Conservation (phyloP, 2,329 filamentous ascomycete genomes). For the Ceratocystiopsis brevicomis region DNA sequence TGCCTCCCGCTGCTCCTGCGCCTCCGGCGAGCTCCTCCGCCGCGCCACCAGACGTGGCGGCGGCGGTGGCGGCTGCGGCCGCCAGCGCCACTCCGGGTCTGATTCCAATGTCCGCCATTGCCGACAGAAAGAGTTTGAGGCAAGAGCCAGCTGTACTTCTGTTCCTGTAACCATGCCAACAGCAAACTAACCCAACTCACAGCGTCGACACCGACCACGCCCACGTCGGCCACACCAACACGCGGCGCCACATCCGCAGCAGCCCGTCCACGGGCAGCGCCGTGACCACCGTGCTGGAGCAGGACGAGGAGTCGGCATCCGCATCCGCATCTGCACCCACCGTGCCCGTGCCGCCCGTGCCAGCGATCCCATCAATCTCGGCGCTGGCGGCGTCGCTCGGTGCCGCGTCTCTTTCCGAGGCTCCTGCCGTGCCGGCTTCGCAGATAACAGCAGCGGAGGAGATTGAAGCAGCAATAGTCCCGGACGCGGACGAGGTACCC, state of each 20-base stretch:
- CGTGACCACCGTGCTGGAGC: constrained; percentile 66
- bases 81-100: constrained; percentile 3
- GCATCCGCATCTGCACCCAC: constrained; percentile 2
- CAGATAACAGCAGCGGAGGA: too few relatives aligned
- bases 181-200: too few relatives aligned
- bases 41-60: constrained; percentile 2
- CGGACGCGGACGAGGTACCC: too few relatives aligned
- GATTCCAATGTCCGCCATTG: constrained; percentile 4
- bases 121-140: constrained; percentile 3
- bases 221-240: constrained; percentile 46
- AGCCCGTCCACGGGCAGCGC: constrained; percentile 62
- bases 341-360: too few relatives aligned
- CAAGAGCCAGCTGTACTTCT: too few relatives aligned
- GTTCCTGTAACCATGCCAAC: too few relatives aligned
- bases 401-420: too few relatives aligned
- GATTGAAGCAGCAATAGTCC: too few relatives aligned
- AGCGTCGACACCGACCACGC: constrained; percentile 20
- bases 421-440: too few relatives aligned
- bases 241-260: constrained; percentile 62
- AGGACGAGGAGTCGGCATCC: constrained; percentile 54
- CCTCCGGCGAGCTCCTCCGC: not conserved
- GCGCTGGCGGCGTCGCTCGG: too few relatives aligned
- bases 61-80: constrained; percentile 1
- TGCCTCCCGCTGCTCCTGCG: too few relatives aligned
- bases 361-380: too few relatives aligned